Conservation (phyloP, 2,329 filamentous ascomycete species). For the Chaetomium olivaceum region DNA sequence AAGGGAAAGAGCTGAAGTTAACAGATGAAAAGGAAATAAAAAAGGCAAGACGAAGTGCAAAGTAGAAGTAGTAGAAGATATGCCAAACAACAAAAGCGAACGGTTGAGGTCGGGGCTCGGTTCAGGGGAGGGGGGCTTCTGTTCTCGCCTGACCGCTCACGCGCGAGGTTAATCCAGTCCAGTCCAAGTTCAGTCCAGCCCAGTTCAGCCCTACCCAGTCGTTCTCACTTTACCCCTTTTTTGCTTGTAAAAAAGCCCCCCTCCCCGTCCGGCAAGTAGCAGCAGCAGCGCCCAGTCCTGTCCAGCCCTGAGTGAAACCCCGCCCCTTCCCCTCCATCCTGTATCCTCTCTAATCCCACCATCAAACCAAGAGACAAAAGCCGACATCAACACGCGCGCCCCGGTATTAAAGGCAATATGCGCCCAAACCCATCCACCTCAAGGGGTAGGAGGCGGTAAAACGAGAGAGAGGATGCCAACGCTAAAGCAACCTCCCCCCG, state of each 20-base stretch:
- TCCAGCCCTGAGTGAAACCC: neutral
- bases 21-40: neutral
- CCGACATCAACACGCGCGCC: neutral
- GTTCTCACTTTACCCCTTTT: neutral
- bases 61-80: constrained; percentile 2
- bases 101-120: neutral
- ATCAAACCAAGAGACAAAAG: neutral
- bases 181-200: neutral
- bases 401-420: neutral
- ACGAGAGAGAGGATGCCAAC: neutral
- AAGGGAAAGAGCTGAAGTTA: neutral
- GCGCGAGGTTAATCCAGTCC: neutral
- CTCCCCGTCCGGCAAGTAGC: neutral
- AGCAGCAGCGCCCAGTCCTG: neutral
- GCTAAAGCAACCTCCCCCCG: neutral
- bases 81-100: constrained; percentile 2
- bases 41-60: neutral
- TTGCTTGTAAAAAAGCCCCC: neutral
- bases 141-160: neutral
- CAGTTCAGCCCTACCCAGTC: neutral
- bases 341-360: constrained; percentile 2
- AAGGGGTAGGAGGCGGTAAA: neutral
- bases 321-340: neutral
- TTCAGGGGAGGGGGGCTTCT: neutral
- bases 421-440: neutral